phyloP scores from a whole-genome alignment of 1,284 basidiomycete genomes.

The Sporisorium iseilematis-ciliati region DNA sequence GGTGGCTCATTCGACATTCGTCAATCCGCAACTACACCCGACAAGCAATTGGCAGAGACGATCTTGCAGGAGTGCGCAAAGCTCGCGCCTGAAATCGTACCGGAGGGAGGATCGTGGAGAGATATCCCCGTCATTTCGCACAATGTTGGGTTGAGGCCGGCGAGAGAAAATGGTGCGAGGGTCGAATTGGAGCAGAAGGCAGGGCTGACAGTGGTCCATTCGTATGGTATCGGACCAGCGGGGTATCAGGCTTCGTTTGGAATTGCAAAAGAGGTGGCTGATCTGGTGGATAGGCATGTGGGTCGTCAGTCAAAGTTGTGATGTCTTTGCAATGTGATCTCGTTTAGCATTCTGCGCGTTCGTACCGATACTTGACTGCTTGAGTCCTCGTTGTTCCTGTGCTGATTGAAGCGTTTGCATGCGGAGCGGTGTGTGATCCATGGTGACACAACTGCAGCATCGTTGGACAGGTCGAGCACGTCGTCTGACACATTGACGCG shows the following conservation, averaged over 20 bases:
- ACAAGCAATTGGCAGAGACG: slow-evolving; percentile 71
- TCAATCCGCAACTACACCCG: slow-evolving; percentile 57
- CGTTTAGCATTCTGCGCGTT: too few relatives aligned
- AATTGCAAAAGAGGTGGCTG: slow-evolving; percentile 61
- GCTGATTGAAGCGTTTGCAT: too few relatives aligned
- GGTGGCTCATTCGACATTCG: slow-evolving; percentile 74
- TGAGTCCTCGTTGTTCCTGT: too few relatives aligned
- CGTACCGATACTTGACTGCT: neutral
- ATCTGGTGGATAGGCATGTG: slow-evolving; percentile 35
- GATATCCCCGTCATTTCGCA: slow-evolving; percentile 50
- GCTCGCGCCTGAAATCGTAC: slow-evolving; percentile 52
- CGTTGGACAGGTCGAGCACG: too few relatives aligned
- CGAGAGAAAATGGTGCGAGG: slow-evolving; percentile 50
- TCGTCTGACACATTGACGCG: too few relatives aligned
- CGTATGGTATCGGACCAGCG: slow-evolving; percentile 63
- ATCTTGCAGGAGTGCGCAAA: slow-evolving; percentile 72
- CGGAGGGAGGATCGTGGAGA: slow-evolving; percentile 50
- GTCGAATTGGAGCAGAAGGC: slow-evolving; percentile 45
- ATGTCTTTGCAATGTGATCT: neutral
- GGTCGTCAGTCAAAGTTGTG: slow-evolving; percentile 1
- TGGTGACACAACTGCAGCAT: too few relatives aligned
- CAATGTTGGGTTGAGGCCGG: slow-evolving; percentile 59
- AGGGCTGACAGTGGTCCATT: slow-evolving; percentile 48
- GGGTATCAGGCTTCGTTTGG: slow-evolving; percentile 66
- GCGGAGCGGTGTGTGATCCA: too few relatives aligned